Conservation (phyloP, 2,329 filamentous ascomycete species). For the Cercospora sesami region DNA sequence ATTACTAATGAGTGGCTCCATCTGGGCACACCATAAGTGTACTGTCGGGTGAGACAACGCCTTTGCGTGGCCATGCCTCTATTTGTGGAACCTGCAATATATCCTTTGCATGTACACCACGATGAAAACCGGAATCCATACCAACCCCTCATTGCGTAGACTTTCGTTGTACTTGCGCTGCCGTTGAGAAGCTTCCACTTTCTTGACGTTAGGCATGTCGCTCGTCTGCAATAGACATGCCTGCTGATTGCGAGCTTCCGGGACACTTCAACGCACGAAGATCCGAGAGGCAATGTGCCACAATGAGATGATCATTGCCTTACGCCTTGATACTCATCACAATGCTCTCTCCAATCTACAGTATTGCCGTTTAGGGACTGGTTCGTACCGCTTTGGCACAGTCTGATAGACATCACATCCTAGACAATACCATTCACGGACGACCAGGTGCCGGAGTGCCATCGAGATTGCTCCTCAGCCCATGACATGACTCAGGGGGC, state of each 20-base stretch:
- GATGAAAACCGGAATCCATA: not conserved
- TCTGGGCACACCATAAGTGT: not conserved
- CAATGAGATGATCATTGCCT: not conserved
- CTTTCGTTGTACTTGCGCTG: not conserved
- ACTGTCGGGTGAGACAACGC: not conserved
- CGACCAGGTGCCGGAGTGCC: not conserved
- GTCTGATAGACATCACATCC: not conserved
- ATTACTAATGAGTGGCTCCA: not conserved
- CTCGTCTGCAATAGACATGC: not conserved
- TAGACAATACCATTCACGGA: not conserved
- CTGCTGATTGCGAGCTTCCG: not conserved
- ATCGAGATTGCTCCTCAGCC: slow-evolving; percentile 1
- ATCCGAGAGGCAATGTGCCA: not conserved
- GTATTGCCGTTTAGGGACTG: not conserved
- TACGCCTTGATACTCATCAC: not conserved
- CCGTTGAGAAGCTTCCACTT: not conserved
- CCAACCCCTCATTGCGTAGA: not conserved
- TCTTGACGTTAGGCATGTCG: not conserved
- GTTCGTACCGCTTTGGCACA: not conserved
- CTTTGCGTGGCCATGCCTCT: not conserved
- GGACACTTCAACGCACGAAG: not conserved
- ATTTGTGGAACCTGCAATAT: not conserved
- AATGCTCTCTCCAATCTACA: not conserved
- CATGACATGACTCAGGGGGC: not conserved
- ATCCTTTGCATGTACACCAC: not conserved